These are phyloP conservation scores for Diplotaxis tenuifolia DNA, from an alignment of 345 rosid species.

Conservation along the genomic window DNA sequence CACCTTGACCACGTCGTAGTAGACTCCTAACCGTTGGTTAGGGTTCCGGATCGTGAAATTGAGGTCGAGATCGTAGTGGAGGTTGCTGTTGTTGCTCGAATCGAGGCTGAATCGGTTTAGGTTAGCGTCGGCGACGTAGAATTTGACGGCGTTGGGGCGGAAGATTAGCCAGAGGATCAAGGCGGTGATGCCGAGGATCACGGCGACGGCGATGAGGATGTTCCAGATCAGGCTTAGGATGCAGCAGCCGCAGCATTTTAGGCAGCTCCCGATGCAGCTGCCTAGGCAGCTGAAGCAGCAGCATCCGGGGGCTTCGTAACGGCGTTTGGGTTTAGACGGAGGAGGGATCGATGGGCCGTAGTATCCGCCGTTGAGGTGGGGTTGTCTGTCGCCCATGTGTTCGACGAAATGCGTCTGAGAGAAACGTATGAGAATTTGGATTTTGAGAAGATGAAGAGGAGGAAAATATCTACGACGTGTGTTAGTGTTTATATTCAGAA, in stretches of 20 bases:
- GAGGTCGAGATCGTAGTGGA: constrained; percentile 45
- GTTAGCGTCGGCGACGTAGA: constrained; percentile 47
- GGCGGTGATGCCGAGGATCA: constrained; percentile 42
- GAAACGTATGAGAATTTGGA: neutral
- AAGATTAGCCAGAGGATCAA: constrained; percentile 58
- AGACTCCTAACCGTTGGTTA: constrained; percentile 52
- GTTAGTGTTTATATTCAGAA: neutral
- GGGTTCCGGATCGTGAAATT: constrained; percentile 65
- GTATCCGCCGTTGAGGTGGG: constrained; percentile 58
- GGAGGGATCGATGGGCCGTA: constrained; percentile 74
- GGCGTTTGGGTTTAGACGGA: constrained; percentile 36
- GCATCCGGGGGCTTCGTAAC: constrained; percentile 44
- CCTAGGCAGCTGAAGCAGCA: constrained; percentile 45
- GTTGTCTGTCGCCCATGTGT: constrained; percentile 33
- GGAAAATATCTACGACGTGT: neutral
- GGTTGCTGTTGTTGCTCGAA: constrained; percentile 36
- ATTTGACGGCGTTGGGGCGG: constrained; percentile 58
- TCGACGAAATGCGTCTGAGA: constrained; percentile 33
- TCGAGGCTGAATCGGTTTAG: constrained; percentile 46
- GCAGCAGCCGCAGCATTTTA: constrained; percentile 53
- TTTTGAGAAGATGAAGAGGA: neutral
- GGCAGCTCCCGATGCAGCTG: constrained; percentile 36
- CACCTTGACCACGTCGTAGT: constrained; percentile 49
- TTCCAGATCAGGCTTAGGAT: constrained; percentile 51
- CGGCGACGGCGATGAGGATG: constrained; percentile 39